Base-by-base conservation (phyloP, 768 basidiomycete species). In the Sarcomyxa edulis region DNA sequence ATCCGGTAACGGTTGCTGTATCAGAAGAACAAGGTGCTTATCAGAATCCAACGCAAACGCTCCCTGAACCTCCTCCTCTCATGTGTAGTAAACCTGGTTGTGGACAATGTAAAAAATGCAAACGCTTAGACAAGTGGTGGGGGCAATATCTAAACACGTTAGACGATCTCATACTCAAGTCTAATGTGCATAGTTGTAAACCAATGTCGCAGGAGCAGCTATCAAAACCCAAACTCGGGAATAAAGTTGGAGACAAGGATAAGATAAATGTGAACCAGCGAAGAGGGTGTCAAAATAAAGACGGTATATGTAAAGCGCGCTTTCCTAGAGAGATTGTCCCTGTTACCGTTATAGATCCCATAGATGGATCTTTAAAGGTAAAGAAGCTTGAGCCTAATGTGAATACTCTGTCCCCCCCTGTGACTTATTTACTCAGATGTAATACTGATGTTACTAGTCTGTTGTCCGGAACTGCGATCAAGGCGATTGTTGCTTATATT, bases 361-460 rank as follows among this genome's bases (percentile, higher is more conserved):
- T 52, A 1, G 52, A 45, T 21, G 62, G 61, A n/a, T 38, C 41
- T 11, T 33, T 64, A 5, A 36, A 46, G 7, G 40, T 63, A 37
- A 55, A 58, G 42, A 59, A 68, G 39, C 22, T 33, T 6, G 63
- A 68, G 43, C 26, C 48, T 11, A 48, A 44, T 54, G 28, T 67
- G 4, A 68, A 68, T 47, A 60, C 53, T 5, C 49, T 55, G 14
- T 52, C 56, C 7, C 39, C 53, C 6, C 6, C 44, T 2, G 4
- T 65, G 1, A 52, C 55, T 18, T 62, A 59, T 37, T 25, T 62
- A 7, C 20, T 61, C 6, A 26, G 61, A 5, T 65, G 56, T 32
- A 66, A 68, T 39, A 58, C 64, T 16, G 61, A 69, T 49, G 52
- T 58, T 1, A 59, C 53, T 0, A 52, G 48, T 42, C 36, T 65